Evolutionary conservation across 345 rosid genomes (phyloP).

Genomic region (Corchorus capsularis): DNA sequence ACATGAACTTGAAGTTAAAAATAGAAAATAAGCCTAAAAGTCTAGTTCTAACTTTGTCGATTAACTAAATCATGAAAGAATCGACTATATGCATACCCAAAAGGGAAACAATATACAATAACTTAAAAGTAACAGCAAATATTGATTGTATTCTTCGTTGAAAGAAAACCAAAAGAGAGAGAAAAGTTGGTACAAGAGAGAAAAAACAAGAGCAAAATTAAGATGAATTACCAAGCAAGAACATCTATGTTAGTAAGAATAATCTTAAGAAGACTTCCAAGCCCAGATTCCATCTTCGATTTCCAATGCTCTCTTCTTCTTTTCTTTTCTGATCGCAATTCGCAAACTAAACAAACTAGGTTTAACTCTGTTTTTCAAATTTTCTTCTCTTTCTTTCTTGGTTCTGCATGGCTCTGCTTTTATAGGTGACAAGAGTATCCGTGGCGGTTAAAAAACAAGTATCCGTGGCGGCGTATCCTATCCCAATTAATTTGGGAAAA

Average conservation of each 20-base stretch:
- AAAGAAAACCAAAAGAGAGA: too few relatives aligned
- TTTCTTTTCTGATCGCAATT: not conserved
- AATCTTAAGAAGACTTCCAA: slow-evolving; percentile 12
- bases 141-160: too few relatives aligned
- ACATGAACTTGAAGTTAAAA: too few relatives aligned
- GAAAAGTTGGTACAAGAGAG: not conserved
- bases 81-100: too few relatives aligned
- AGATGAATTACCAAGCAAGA: not conserved
- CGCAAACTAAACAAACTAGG: not conserved
- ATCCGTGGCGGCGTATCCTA: too few relatives aligned
- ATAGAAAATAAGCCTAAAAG: too few relatives aligned
- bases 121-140: too few relatives aligned
- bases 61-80: too few relatives aligned
- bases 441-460: too few relatives aligned
- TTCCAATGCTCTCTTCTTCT: not conserved
- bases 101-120: too few relatives aligned
- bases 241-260: slow-evolving; percentile 5
- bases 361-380: not conserved
- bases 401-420: not conserved
- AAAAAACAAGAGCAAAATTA: not conserved
- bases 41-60: too few relatives aligned
- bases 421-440: not conserved
- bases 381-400: not conserved
- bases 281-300: slow-evolving; percentile 14
- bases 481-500: too few relatives aligned